Evolutionary conservation across 2,329 filamentous ascomycete genomes (phyloP), one percentile per base, ranked within the genome.

Genomic region (Sodiomyces alkalinus): DNA sequence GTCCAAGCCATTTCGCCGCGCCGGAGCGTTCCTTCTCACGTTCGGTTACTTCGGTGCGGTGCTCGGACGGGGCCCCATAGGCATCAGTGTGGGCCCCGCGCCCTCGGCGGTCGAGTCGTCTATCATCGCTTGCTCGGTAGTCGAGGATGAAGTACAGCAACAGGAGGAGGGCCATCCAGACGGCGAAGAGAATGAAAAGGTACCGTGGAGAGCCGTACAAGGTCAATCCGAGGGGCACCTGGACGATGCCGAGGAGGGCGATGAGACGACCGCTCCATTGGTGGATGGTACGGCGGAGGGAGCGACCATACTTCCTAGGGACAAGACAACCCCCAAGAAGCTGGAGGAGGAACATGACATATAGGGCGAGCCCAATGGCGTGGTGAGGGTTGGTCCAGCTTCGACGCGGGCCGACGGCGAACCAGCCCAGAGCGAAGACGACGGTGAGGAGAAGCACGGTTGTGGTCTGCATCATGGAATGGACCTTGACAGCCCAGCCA

Each of bases 151-250:
- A 92, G 52, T 85, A 94, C 10, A 73, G 38, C 2, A 85, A 43
- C 11, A 94, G 40, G 19, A 94, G 56, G 12, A 80, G 62, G 17
- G 72, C 69, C 48, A 79, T 77, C 62, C 78, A 87, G 1, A 96
- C 37, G 0, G 86, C 68, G 45, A 80, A 98, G 4, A 96, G 60
- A 29, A 98, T 74, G 49, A 96, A 98, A 4, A 86, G 64, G 20
- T 68, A 70, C 43, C 78, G 73, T 5, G 90, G 87, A 17, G 86
- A 93, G 5, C 90, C 90, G 44, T 94, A 98, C 2, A 98, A 62
- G 0, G 86, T 86, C 26, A 98, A 62, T 0, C 90, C 90, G 1
- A 98, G 63, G 0, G 90, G 80, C 8, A 98, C 72, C 48, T 98
- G 90, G 4, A 76, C 68, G 39, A 96, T 74, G 1, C 82, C 90